Percentiles rank a stretch among this genome's conserved stretches.
Conservation (phyloP, 2,329 filamentous ascomycete species). For the Ascochyta lentis region DNA sequence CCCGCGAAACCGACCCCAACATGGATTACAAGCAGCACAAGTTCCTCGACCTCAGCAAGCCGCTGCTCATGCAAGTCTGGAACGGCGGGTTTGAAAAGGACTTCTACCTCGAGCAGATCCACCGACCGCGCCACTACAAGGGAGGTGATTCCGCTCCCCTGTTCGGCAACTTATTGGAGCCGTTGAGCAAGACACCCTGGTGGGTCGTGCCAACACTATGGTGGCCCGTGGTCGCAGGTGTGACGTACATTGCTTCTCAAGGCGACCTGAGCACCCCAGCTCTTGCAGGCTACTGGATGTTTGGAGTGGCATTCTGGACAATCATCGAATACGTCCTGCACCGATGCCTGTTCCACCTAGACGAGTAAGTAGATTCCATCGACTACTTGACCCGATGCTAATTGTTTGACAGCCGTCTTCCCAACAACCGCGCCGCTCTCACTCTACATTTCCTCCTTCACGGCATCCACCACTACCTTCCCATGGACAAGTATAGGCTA, state of each 20-base stretch:
- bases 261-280: constrained; percentile 61
- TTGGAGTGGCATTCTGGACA: constrained; percentile 83
- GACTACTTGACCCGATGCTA: constrained; percentile 22
- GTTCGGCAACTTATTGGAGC: constrained; percentile 98
- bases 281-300: constrained; percentile 67
- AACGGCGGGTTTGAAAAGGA: constrained; percentile 85
- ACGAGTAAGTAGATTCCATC: constrained; percentile 68
- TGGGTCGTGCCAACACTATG: constrained; percentile 85
- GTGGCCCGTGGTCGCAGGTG: constrained; percentile 81
- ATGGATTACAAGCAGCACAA: constrained; percentile 88
- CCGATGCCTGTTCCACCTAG: constrained; percentile 91
- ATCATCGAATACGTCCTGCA: constrained; percentile 89
- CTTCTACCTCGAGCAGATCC: constrained; percentile 97
- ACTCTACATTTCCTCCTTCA: constrained; percentile 93
- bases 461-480: constrained; percentile 96
- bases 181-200: constrained; percentile 94
- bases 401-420: constrained; percentile 69
- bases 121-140: constrained; percentile 93
- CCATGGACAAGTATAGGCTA: constrained; percentile 97
- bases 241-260: constrained; percentile 66
- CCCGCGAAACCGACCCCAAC: constrained; percentile 77
- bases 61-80: constrained; percentile 88
- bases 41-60: constrained; percentile 87
- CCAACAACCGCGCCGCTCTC: constrained; percentile 86
- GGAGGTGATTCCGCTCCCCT: constrained; percentile 90